Conservation (phyloP, 23 red algal species). For the Pyropia yezoensis region DNA sequence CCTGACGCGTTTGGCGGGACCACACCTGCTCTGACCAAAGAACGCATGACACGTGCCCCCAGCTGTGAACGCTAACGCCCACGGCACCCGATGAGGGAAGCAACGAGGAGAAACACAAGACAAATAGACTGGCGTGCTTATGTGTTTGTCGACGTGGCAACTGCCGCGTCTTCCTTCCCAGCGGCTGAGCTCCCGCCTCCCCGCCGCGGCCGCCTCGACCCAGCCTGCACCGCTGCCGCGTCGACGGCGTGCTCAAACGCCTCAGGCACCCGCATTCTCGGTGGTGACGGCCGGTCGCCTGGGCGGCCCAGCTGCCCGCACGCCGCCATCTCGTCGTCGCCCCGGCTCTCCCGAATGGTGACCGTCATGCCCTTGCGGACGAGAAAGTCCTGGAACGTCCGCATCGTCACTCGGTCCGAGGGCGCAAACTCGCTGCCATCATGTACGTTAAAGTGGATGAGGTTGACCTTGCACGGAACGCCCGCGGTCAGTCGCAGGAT, state of each 20-base stretch:
- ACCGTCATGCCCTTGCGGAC: constrained; percentile 68
- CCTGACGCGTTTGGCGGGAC: too few relatives aligned
- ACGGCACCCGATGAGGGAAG: too few relatives aligned
- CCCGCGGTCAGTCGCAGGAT: constrained; percentile 50
- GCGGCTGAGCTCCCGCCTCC: neutral
- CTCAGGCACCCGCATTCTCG: constrained; percentile 54
- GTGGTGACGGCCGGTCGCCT: constrained; percentile 25
- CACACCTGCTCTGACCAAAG: too few relatives aligned
- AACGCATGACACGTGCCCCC: too few relatives aligned
- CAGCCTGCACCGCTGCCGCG: neutral
- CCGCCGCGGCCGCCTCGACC: neutral
- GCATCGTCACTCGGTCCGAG: constrained; percentile 37
- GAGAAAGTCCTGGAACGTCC: constrained; percentile 60
- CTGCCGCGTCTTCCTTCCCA: too few relatives aligned
- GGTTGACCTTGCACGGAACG: constrained; percentile 96
- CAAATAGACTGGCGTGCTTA: too few relatives aligned
- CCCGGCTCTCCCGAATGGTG: constrained; percentile 59
- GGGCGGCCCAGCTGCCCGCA: constrained; percentile 87
- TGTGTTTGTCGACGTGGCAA: too few relatives aligned
- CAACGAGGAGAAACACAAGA: too few relatives aligned
- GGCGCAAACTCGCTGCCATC: constrained; percentile 69
- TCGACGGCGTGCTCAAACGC: constrained; percentile 39
- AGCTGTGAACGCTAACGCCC: too few relatives aligned
- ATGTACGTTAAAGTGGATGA: constrained; percentile 94
- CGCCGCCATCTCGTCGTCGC: constrained; percentile 98